Percentiles rank a stretch among this genome's conserved stretches.
These are phyloP conservation scores for Trametes meyenii DNA, from an alignment of 768 basidiomycete species.

Conservation along the genomic window DNA sequence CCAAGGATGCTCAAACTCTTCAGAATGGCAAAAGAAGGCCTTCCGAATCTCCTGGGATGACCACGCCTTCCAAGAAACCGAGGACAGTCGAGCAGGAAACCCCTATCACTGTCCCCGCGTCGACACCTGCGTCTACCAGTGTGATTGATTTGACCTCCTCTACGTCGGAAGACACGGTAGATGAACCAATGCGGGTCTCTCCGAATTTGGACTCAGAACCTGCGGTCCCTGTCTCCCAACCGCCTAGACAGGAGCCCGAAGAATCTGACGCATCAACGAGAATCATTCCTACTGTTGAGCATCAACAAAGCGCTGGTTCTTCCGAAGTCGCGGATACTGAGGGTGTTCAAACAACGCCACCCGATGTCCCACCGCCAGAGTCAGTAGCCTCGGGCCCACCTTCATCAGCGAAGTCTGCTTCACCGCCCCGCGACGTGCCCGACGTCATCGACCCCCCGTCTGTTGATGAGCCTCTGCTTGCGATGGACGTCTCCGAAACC, in stretches of 20 bases:
- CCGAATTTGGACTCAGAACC: not conserved
- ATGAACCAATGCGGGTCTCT: constrained; percentile 4
- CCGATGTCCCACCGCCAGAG: not conserved
- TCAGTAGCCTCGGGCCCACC: constrained; percentile 10
- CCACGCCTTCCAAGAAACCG: constrained; percentile 14
- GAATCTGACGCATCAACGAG: not conserved
- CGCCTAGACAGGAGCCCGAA: not conserved
- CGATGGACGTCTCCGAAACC: not conserved
- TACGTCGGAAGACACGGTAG: not conserved
- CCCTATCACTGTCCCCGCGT: not conserved
- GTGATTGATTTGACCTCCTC: constrained; percentile 5
- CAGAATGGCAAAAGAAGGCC: constrained; percentile 9
- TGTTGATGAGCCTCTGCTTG: not conserved
- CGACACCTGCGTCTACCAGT: constrained; percentile 3
- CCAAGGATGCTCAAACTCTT: not conserved
- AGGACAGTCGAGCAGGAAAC: not conserved
- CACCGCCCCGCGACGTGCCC: not conserved
- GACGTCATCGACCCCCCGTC: constrained; percentile 7
- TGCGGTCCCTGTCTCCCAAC: not conserved
- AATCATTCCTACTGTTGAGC: not conserved
- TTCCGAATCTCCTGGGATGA: not conserved
- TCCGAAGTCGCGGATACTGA: constrained; percentile 9
- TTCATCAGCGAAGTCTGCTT: constrained; percentile 5
- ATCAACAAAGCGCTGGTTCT: not conserved
- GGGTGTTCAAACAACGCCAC: constrained; percentile 3